phyloP scores from a whole-genome alignment of 352 stramenopile species.

The Pythium aquatile region DNA sequence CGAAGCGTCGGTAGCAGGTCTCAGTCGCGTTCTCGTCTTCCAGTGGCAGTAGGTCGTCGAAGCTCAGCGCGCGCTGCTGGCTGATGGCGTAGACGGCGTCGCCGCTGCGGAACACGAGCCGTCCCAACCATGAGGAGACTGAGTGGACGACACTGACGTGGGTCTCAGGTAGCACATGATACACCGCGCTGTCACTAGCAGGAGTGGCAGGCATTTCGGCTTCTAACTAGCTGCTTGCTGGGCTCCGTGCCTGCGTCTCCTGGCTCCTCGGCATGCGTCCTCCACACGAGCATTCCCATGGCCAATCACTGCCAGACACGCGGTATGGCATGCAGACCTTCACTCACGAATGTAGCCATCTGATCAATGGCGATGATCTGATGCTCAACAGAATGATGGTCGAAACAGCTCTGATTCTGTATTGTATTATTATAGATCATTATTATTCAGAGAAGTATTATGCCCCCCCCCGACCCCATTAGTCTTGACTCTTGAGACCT shows the following conservation, averaged over 20 bases:
- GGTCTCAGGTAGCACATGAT: neutral
- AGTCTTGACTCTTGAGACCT: too few relatives aligned
- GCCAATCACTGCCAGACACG: too few relatives aligned
- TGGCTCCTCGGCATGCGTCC: too few relatives aligned
- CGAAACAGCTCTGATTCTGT: too few relatives aligned
- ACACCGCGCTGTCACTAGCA: neutral
- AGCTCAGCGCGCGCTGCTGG: conserved; percentile 40
- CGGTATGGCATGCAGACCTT: neutral
- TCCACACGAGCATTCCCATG: too few relatives aligned
- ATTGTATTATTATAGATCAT: too few relatives aligned
- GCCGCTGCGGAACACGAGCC: conserved; percentile 10
- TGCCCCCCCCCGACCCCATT: too few relatives aligned
- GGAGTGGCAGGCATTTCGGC: neutral
- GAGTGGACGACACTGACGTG: neutral
- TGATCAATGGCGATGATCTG: neutral
- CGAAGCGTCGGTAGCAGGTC: conserved; percentile 30
- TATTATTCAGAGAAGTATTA: too few relatives aligned
- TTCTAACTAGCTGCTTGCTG: too few relatives aligned
- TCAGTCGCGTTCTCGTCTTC: conserved; percentile 29
- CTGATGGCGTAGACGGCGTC: conserved; percentile 21
- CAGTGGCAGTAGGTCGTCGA: conserved; percentile 46
- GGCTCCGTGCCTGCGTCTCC: too few relatives aligned
- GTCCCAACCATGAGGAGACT: neutral
- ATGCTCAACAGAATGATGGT: neutral
- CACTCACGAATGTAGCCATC: neutral